Conservation (phyloP, 2,329 filamentous ascomycete species). For the Geosmithia morbida region DNA sequence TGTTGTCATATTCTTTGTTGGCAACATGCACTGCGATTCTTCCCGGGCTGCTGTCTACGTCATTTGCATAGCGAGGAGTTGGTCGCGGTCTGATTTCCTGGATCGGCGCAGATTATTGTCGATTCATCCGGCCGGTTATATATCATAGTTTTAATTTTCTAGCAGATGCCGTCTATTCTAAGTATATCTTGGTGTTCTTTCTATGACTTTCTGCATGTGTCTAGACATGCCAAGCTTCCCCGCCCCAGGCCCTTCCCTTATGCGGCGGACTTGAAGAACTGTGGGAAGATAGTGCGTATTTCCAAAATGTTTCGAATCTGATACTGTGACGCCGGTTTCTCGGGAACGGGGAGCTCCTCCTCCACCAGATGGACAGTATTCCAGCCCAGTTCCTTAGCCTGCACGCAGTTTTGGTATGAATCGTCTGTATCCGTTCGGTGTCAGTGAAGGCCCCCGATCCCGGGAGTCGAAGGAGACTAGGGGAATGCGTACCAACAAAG, state of each 20-base stretch:
- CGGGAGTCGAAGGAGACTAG: neutral
- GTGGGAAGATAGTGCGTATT: constrained; percentile 61
- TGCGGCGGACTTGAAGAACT: constrained; percentile 57
- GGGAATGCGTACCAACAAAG: constrained; percentile 65
- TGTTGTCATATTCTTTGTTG: neutral
- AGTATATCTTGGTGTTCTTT: neutral
- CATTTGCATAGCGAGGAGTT: constrained; percentile 14
- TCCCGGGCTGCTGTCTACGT: neutral
- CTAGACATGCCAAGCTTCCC: neutral
- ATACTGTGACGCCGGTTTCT: constrained; percentile 51
- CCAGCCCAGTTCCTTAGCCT: constrained; percentile 73
- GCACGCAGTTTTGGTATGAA: constrained; percentile 66
- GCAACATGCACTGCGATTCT: neutral
- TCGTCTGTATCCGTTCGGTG: constrained; percentile 47
- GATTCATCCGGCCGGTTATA: neutral
- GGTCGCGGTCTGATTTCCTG: neutral
- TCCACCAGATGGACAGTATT: constrained; percentile 76
- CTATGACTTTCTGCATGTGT: neutral
- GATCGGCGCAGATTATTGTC: neutral
- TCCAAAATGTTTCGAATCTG: constrained; percentile 67
- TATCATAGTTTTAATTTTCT: neutral
- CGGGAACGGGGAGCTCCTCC: constrained; percentile 49
- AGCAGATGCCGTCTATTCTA: neutral
- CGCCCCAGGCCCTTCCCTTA: neutral
- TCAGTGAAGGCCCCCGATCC: neutral